A percentile compares a stretch with the other conserved stretches of the same genome.
Conservation (phyloP, 2,329 filamentous ascomycete genomes). For the Aspergillus nomiae region DNA sequence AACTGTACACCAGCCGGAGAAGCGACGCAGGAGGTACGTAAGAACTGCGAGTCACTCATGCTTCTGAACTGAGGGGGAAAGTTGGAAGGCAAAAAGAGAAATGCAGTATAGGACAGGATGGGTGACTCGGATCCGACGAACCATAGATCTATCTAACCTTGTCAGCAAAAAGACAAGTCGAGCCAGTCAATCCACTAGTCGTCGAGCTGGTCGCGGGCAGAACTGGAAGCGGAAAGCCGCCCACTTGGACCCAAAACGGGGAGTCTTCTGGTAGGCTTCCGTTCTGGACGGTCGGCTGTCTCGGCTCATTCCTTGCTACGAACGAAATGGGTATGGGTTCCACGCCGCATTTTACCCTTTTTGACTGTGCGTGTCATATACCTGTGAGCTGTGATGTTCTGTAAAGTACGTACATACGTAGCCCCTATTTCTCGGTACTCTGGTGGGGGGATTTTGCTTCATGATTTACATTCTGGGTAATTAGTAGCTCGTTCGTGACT, state of each 20-base stretch:
- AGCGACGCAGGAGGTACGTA: slow-evolving; percentile 13
- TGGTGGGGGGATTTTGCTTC: neutral
- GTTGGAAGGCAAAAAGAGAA: neutral
- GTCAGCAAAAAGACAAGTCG: slow-evolving; percentile 11
- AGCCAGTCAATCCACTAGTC: slow-evolving; percentile 3
- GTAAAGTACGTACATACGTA: neutral
- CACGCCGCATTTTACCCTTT: slow-evolving; percentile 9
- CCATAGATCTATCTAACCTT: slow-evolving; percentile 13
- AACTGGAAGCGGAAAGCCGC: slow-evolving; percentile 23
- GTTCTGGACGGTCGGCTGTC: slow-evolving; percentile 17
- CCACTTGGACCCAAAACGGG: slow-evolving; percentile 9
- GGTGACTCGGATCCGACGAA: slow-evolving; percentile 14
- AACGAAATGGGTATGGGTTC: slow-evolving; percentile 2
- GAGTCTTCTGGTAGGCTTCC: slow-evolving; percentile 4
- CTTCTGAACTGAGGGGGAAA: slow-evolving; percentile 7
- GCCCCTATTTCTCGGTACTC: neutral
- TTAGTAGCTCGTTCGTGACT: neutral
- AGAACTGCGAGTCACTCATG: slow-evolving; percentile 22
- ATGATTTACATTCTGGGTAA: neutral
- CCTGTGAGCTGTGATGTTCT: neutral
- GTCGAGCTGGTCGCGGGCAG: slow-evolving; percentile 5
- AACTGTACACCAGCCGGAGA: slow-evolving; percentile 18
- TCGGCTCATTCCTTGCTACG: slow-evolving; percentile 17
- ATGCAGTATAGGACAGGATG: neutral
- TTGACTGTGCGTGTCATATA: slow-evolving; percentile 3